Evolutionary conservation across 192 early-diverging fungal genomes (phyloP), one percentile per base, ranked within the genome.

Genomic region (Chytriomyces sp.): DNA sequence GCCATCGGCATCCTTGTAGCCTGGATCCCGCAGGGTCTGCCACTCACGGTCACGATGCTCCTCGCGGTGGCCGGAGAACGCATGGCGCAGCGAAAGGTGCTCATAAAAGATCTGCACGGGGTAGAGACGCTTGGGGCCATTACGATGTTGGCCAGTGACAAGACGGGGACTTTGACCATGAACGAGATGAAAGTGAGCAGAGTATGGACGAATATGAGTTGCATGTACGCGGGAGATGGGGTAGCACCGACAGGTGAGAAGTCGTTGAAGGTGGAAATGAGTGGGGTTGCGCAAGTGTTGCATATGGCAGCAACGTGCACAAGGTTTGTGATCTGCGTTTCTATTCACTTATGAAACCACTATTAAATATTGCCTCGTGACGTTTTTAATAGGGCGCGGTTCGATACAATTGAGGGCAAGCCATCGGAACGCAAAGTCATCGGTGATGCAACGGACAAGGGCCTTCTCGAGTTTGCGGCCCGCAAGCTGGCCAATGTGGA

Each of bases 361-460:
- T 28, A 3, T 52, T 38, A 6, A 25, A 19, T 22, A 33, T 52
- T 49, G 5, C 22, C 4, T 30, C 30, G 14, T 49, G 33, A 26
- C 22, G 30, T 4, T 14, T 73, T 22, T 19, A 44, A 17, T 41
- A 67, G 74, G 30, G 74, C 74, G 34, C 25, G 64, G 26, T 77
- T 77, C 70, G 75, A 65, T 17, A 22, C 39, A 8, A 64, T 30
- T 26, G 71, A 64, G 12, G 57, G 64, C 7, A 67, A 67, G 37
- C 19, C 32, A 8, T 1, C 74, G 10, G 74, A 69, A 33, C 64
- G 59, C 0, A 34, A 55, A 38, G 67, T 75, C 34, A 33, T 82
- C 57, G 96, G 96, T 28, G 93, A 98, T 81, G 88, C 93, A 25
- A 98, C 94, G 5, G 96, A 96, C 73, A 80, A 82, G 41, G 93